Evolutionary conservation across 371 early-diverging fungal genomes (phyloP).

Genomic region (Lichtheimia ramosa): DNA sequence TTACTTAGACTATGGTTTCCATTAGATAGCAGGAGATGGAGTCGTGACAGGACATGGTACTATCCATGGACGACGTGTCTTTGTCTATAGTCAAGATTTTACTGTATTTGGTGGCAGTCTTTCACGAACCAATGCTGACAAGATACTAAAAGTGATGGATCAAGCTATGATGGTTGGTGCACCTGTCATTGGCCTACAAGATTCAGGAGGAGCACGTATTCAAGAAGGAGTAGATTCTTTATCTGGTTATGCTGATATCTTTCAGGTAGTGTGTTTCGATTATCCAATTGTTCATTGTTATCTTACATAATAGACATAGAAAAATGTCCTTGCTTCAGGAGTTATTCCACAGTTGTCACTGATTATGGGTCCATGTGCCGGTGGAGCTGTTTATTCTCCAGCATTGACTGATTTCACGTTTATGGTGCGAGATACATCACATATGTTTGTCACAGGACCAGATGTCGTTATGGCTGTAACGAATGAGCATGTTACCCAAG

Average conservation of each 20-base stretch:
- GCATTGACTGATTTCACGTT: constrained; percentile 96
- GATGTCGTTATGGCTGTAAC: constrained; percentile 97
- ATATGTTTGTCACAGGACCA: constrained; percentile 97
- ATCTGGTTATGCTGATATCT: constrained; percentile 96
- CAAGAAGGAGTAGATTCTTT: constrained; percentile 97
- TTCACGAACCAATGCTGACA: constrained; percentile 87
- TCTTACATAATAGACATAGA: constrained; percentile 13
- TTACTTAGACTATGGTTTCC: no score
- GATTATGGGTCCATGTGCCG: constrained; percentile 98
- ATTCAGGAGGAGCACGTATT: constrained; percentile 97
- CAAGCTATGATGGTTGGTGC: constrained; percentile 93
- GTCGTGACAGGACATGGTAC: constrained; percentile 96
- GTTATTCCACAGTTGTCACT: constrained; percentile 95
- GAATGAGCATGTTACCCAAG: constrained; percentile 94
- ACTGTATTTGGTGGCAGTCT: constrained; percentile 93
- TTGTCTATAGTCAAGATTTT: constrained; percentile 94
- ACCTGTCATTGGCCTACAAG: constrained; percentile 94
- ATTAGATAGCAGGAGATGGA: constrained; percentile 88
- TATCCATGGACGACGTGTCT: constrained; percentile 89
- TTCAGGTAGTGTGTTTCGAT: constrained; percentile 54
- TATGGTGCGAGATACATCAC: constrained; percentile 96
- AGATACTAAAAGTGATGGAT: constrained; percentile 96
- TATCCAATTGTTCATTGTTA: no score
- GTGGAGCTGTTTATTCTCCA: constrained; percentile 96
- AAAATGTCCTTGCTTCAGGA: constrained; percentile 91